Base-by-base conservation (phyloP, 1,139 yeast species). In the Blastobotrys petasosporus region DNA sequence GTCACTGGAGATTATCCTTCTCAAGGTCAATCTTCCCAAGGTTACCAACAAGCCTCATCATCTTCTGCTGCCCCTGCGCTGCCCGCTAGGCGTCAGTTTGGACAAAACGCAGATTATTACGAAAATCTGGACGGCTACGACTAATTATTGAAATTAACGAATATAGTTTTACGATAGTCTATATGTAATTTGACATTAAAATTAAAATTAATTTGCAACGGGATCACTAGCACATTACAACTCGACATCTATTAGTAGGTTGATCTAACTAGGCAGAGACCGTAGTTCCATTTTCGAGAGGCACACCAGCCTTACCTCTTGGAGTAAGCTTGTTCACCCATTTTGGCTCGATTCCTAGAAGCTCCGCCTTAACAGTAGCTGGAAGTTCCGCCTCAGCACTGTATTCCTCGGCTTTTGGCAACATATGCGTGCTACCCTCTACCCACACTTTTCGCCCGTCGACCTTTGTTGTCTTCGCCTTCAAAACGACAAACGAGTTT, bases 371-470 rank as follows among this genome's bases (percentile, higher is more conserved):
- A 17, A 56, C 66, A 1, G 58, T 55, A 8, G 38, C 34, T 11
- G 41, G 47, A 16, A 54, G 45, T 12, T 54, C 52, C 11, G 49
- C 42, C 8, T 44, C 48, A 2, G 45, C 31, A 12, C 45, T 45
- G 42, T 53, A 56, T 10, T 47, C 52, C 1, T 44, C 49, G 4
- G 47, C 49, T 16, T 23, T 25, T 10, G 57, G 59, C 31, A 54
- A 36, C 15, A 46, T 45, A 20, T 25, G 32, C 15, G 56, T 51
- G 15, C 33, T 39, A 2, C 96, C 97, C 33, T 76, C 71, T 41
- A 87, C 85, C 46, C 80, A 75, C 42, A 83, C 88, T 65, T 88
- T 90, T 37, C 98, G 71, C 0, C 97, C 96, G 52, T 82, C 81
- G 10, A 69, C 64, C 56, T 83, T 81, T 8, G 66, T 65, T 0